These are phyloP conservation scores for Apostasia ramifera DNA, from an alignment of 106 monocot genomes.

Conservation along the genomic window DNA sequence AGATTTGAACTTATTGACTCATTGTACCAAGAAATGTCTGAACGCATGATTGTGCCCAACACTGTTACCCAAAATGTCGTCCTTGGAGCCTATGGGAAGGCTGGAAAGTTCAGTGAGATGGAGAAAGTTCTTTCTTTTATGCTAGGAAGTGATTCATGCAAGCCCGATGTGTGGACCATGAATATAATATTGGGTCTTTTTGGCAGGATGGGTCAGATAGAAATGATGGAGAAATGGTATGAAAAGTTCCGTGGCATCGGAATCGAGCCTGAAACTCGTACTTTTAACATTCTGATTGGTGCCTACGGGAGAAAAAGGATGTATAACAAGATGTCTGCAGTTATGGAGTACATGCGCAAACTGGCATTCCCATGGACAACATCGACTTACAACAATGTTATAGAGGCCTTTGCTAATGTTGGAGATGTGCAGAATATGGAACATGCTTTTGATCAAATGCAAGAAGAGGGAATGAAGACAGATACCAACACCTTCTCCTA, in stretches of 20 bases:
- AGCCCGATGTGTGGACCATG: conserved; percentile 92
- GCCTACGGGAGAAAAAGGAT: conserved; percentile 67
- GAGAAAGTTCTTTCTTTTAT: conserved; percentile 63
- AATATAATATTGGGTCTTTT: conserved; percentile 79
- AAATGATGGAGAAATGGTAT: conserved; percentile 91
- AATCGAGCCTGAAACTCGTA: conserved; percentile 80
- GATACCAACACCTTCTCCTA: conserved; percentile 89
- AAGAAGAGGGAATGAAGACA: conserved; percentile 67
- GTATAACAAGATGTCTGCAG: conserved; percentile 86
- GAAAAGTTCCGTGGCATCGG: conserved; percentile 74
- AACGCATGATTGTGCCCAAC: conserved; percentile 46
- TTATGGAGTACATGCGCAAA: conserved; percentile 93
- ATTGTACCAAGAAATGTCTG: conserved; percentile 71
- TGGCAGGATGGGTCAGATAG: conserved; percentile 58
- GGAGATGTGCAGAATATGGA: conserved; percentile 88
- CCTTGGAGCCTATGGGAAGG: conserved; percentile 73
- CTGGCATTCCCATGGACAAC: conserved; percentile 78
- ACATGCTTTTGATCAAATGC: conserved; percentile 79
- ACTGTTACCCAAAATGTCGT: conserved; percentile 84
- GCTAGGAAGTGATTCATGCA: conserved; percentile 58
- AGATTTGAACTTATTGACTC: conserved; percentile 65
- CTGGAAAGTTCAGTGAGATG: conserved; percentile 69
- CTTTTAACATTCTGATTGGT: conserved; percentile 85
- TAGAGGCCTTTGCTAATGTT: conserved; percentile 76
- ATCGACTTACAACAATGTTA: conserved; percentile 79